Base-by-base conservation (phyloP, 768 basidiomycete genomes). In the Hygrophorus russula region DNA sequence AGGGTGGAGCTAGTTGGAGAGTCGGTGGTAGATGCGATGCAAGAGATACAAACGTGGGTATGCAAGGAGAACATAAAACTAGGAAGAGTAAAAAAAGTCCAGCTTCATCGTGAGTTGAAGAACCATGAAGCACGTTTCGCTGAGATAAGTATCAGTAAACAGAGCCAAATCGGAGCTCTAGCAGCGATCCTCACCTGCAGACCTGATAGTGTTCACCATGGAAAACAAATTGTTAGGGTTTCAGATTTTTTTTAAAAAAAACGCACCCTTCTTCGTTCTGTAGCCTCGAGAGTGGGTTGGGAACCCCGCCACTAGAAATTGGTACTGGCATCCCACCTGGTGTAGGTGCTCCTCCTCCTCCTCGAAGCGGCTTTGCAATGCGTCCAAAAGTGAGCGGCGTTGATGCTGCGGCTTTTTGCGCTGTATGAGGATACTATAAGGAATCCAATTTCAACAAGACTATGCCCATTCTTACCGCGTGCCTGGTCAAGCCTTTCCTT, bases 331-430 rank as follows among this genome's bases (percentile, higher is more conserved):
- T 54, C 33, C 66, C 55, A 30, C 65, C 53, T 38, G 63, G 61
- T 27, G 32, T 27, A 14, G 67, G 65, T 31, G 67, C 68, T 45
- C 91, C 91, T 34, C 94, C 93, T 15, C 90, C 91, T 11, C 94
- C 96, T 51, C 94, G 76, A 44, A 99, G 67, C 19, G 96, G 96
- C 65, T 98, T 98, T 28, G 94, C 94, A 49, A 99, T 97, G 32
- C 94, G 78, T 34, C 93, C 92, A 64, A 93, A 91, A 60, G 71
- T 83, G 55, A 94, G 71, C 34, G 81, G 67, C 20, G 81, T 78
- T 13, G 76, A 66, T n/a, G 73, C 64, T 36, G 80, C 73, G 35
- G 77, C 74, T 63, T 87, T 87, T 77, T 87, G 82, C 11, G 89
- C 89, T 82, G 57, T 51, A 56, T 46, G 29, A 9, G 39, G n/a